Evolutionary conservation across 306 rosid genomes (phyloP).

Genomic region (Gleditsia sinensis): DNA sequence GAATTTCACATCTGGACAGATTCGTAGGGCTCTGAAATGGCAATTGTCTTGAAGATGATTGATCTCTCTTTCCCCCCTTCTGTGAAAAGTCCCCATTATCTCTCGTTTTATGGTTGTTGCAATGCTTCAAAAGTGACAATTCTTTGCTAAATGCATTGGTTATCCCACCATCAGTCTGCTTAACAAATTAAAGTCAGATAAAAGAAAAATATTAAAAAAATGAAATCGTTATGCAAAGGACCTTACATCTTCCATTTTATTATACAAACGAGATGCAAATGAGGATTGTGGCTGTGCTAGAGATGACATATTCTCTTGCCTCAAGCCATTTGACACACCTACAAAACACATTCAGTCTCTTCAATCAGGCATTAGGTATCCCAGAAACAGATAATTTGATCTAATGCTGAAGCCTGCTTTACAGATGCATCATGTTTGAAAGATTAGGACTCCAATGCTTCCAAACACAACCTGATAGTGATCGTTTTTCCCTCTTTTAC

Average conservation of each 20-base stretch:
- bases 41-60: conserved; percentile 44
- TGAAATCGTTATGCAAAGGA: conserved; percentile 37
- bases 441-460: conserved; percentile 21
- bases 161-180: conserved; percentile 52
- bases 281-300: conserved; percentile 34
- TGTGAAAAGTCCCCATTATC: conserved; percentile 30
- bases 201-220: conserved; percentile 14
- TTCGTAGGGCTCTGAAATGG: conserved; percentile 38
- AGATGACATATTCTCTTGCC: conserved; percentile 44
- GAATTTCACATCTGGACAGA: conserved; percentile 35
- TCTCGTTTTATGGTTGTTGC: conserved; percentile 40
- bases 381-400: conserved; percentile 8
- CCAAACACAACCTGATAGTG: conserved; percentile 7
- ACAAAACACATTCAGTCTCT: conserved; percentile 38
- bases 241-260: conserved; percentile 65
- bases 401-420: background rate
- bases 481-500: background rate
- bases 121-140: conserved; percentile 46
- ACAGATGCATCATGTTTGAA: conserved; percentile 28
- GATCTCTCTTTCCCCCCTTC: conserved; percentile 44
- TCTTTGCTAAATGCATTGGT: conserved; percentile 50
- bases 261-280: conserved; percentile 50
- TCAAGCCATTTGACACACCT: conserved; percentile 51
- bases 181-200: conserved; percentile 33
- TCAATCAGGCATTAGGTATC: conserved; percentile 13